phyloP scores from a whole-genome alignment of 139 green algal genomes.

The Auxenochlorella pyrenoidosa region DNA sequence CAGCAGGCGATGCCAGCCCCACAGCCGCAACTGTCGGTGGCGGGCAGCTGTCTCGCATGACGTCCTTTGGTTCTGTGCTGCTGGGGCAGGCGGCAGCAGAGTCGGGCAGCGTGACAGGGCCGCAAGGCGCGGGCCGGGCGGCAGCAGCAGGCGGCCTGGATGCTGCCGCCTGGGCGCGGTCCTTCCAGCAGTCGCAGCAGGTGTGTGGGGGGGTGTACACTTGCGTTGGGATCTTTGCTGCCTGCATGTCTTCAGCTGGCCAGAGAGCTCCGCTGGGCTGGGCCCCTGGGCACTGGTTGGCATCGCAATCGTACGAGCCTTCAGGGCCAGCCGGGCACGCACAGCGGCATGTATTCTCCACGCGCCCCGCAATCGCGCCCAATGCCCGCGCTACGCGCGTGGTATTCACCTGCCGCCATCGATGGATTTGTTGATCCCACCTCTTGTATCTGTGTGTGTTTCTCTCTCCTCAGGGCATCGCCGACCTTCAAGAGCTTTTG shows the following conservation, averaged over 20 bases:
- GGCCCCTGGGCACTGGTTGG: no score
- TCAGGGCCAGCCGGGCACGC: no score
- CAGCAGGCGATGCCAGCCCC: slow-evolving; percentile 7
- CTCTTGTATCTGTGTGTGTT: no score
- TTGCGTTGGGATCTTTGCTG: no score
- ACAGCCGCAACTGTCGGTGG: slow-evolving; percentile 8
- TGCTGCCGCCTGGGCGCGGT: slow-evolving; percentile 17
- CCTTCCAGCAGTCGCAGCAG: slow-evolving; percentile 25
- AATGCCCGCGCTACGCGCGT: no score
- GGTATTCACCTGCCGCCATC: no score
- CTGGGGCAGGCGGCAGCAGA: slow-evolving; percentile 5
- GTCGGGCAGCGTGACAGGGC: not conserved
- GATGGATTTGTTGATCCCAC: no score
- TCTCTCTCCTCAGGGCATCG: slow-evolving; percentile 26
- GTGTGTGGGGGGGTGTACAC: not conserved
- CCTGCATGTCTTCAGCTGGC: no score
- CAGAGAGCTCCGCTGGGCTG: no score
- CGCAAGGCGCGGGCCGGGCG: not conserved
- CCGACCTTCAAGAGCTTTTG: slow-evolving; percentile 36
- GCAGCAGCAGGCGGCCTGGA: not conserved
- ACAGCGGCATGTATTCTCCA: no score
- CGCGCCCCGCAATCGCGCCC: no score
- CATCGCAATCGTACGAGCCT: no score
- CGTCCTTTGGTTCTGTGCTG: slow-evolving; percentile 6
- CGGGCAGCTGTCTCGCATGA: not conserved